These are phyloP conservation scores for Ophiostoma sp. DNA, from an alignment of 2,329 filamentous ascomycete species.

Conservation along the genomic window DNA sequence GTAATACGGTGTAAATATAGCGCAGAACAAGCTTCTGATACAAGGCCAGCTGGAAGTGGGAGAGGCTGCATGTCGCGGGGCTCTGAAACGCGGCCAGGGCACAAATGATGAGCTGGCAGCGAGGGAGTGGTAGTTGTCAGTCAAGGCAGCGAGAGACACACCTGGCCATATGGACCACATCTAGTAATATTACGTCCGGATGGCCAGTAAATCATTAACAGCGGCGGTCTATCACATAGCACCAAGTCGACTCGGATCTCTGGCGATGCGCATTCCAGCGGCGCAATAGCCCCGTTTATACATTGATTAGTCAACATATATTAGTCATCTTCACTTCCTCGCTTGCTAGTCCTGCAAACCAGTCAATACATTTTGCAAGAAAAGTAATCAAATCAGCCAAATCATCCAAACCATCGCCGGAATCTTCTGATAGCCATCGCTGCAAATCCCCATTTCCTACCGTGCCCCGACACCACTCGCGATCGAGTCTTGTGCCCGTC, in stretches of 20 bases:
- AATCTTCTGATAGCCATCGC: not conserved
- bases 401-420: not conserved
- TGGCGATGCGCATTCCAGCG: not conserved
- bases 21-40: not conserved
- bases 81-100: not conserved
- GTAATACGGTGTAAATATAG: not conserved
- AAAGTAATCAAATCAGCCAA: not conserved
- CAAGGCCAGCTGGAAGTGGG: not conserved
- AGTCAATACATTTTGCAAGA: too few relatives aligned
- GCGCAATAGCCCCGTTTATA: not conserved
- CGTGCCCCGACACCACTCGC: not conserved
- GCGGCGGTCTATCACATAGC: not conserved
- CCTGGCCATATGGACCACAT: not conserved
- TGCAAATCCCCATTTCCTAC: not conserved
- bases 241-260: not conserved
- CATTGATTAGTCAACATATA: not conserved
- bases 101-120: constrained; percentile 5
- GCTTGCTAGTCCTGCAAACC: too few relatives aligned
- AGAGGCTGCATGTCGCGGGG: not conserved
- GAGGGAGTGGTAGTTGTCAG: not conserved
- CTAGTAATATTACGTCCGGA: not conserved
- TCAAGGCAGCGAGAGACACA: not conserved
- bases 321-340: not conserved
- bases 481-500: constrained; percentile 1
- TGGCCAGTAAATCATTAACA: not conserved